Base-by-base conservation (phyloP, 768 basidiomycete species). In the Leccinum sublutescens region DNA sequence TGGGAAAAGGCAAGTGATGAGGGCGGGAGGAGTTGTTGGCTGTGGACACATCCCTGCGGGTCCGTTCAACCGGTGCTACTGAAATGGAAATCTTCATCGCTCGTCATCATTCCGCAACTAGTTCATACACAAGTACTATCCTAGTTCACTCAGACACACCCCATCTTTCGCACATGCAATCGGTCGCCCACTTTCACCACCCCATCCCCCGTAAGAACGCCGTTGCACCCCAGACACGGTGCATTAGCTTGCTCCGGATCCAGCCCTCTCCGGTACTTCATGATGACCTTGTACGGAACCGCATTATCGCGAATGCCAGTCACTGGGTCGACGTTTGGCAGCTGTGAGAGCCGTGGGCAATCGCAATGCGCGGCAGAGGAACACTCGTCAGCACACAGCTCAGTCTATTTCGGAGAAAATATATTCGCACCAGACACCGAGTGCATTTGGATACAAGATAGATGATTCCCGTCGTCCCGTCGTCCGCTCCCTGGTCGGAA, bases 281-380 rank as follows among this genome's bases (percentile, higher is more conserved):
- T 85, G 10, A 91, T 67, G 7, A 85, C 81, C 72, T 92, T 90
- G 74, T 77, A 89, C 5, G 90, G 90, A 4, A 92, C 89, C 0
- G 88, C 87, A 15, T 78, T 78, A 65, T 93, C 89, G 19, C 84
- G 81, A 19, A 80, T 70, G 31, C 89, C 90, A 4, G 84, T 86
- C 45, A 77, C 74, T 0, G 87, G 80, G 65, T 83, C 82, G 15
- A 92, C 82, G 63, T 92, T 91, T 15, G 90, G 90, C 50, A 92
- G 71, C 89, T 92, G 65, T 56, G 58, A 57, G 58, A 57, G 60
- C 56, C 49, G n/a, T 29, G 40, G 25, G 23, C 38, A 14, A 10
- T 50, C 40, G 38, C 54, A 54, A 51, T 48, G 60, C 45, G 29
- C 7, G 36, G 51, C 43, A 58, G 19, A 40, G 50, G 40, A 17